A percentile compares a stretch with the other conserved stretches of the same genome.
phyloP scores from a whole-genome alignment of 495 filamentous ascomycete genomes.

The Talaromyces liani region DNA sequence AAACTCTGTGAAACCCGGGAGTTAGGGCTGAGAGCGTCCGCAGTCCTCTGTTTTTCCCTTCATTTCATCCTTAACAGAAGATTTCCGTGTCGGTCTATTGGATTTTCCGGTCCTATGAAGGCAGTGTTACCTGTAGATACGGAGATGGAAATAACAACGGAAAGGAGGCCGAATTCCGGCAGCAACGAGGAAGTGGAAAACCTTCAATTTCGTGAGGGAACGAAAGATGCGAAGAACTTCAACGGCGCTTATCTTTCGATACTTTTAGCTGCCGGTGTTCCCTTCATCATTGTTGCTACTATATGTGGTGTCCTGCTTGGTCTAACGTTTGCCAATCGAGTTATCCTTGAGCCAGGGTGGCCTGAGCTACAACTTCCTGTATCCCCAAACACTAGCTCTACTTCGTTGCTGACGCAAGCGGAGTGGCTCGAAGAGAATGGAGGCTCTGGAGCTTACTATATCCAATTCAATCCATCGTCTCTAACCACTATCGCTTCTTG shows the following conservation, averaged over 20 bases:
- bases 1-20: neutral
- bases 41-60: neutral
- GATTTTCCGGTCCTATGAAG: neutral
- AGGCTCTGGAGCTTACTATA: constrained; percentile 2
- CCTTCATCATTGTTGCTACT: constrained; percentile 4
- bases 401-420: constrained; percentile 1
- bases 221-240: neutral
- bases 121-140: neutral
- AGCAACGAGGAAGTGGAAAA: constrained; percentile 3
- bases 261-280: constrained; percentile 5
- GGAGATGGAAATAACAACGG: neutral
- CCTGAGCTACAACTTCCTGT: constrained; percentile 4
- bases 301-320: constrained; percentile 3
- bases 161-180: neutral
- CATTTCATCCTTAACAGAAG: neutral
- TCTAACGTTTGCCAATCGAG: constrained; percentile 4
- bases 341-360: constrained; percentile 3
- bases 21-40: neutral
- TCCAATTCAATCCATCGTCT: constrained; percentile 2
- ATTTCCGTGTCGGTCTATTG: neutral
- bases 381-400: constrained; percentile 2
- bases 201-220: neutral
- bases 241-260: constrained; percentile 2
- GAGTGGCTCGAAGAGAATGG: neutral
- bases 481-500: constrained; percentile 4